Percentiles rank a stretch among this genome's conserved stretches.
These are phyloP conservation scores for Sporothrix euskadiensis DNA, from an alignment of 2,329 filamentous ascomycete genomes.

Conservation along the genomic window DNA sequence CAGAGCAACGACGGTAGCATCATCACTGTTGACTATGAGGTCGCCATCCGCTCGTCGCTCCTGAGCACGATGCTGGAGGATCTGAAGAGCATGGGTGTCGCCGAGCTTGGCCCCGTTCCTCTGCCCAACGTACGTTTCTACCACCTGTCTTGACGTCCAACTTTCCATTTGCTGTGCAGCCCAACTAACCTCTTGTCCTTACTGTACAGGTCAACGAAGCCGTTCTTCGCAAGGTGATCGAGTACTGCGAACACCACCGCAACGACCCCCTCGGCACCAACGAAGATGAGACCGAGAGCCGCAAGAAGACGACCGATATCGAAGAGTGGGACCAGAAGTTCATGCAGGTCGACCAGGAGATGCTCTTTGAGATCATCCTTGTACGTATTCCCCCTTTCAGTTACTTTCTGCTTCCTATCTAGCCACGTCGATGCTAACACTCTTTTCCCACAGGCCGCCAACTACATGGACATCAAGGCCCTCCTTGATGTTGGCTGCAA, in stretches of 20 bases:
- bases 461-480: conserved; percentile 98
- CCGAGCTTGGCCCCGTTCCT: conserved; percentile 65
- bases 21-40: conserved; percentile 66
- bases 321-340: conserved; percentile 99
- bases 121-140: conserved; percentile 70
- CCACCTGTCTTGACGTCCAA: conserved; percentile 26
- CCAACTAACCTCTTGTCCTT: neutral
- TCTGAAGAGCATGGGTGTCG: conserved; percentile 56
- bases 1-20: conserved; percentile 53
- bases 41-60: conserved; percentile 87
- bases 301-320: conserved; percentile 98
- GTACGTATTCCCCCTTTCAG: conserved; percentile 54
- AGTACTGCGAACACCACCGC: conserved; percentile 97
- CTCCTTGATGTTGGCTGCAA: conserved; percentile 98
- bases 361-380: conserved; percentile 99
- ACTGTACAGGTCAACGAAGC: conserved; percentile 79
- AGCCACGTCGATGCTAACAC: conserved; percentile 14
- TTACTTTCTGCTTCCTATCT: neutral
- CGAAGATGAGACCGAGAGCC: conserved; percentile 89
- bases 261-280: conserved; percentile 77
- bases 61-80: conserved; percentile 99
- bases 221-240: conserved; percentile 92
- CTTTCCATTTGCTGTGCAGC: conserved; percentile 8
- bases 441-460: conserved; percentile 68
- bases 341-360: conserved; percentile 99